Evolutionary conservation across 179 eudicot species (phyloP).

Genomic region (Heliamphora pulchella): DNA sequence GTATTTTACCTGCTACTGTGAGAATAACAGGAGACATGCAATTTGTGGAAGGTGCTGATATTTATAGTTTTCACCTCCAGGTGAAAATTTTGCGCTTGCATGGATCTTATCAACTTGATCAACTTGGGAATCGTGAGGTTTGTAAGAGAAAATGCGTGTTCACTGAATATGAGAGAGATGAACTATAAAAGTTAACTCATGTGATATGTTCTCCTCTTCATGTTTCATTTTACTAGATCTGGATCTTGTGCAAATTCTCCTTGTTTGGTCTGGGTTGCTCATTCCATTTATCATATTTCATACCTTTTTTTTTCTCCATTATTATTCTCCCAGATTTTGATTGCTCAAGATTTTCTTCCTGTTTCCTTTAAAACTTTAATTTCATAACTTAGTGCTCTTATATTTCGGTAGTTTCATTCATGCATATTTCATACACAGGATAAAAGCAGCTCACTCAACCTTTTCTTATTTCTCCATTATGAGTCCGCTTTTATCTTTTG

Average conservation of each 20-base stretch:
- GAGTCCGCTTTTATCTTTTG: neutral
- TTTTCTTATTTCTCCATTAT: neutral
- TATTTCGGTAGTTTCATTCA: neutral
- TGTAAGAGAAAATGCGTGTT: constrained; percentile 15
- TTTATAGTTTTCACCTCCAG: constrained; percentile 33
- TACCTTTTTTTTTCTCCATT: neutral
- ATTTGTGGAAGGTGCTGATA: constrained; percentile 9
- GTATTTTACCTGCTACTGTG: constrained; percentile 5
- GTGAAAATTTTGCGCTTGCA: constrained; percentile 82
- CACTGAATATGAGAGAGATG: neutral
- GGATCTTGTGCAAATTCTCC: neutral
- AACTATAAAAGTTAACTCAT: neutral
- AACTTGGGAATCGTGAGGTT: constrained; percentile 90
- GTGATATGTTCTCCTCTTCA: neutral
- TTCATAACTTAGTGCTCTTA: neutral
- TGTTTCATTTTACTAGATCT: constrained; percentile 5
- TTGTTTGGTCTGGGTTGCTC: neutral
- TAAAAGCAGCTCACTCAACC: neutral
- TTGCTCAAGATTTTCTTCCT: neutral
- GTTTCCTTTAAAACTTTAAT: neutral
- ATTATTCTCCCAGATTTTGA: neutral
- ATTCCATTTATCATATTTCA: neutral
- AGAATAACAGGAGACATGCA: neutral
- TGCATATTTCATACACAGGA: neutral
- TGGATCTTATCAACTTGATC: constrained; percentile 82